Evolutionary conservation across 257 asterid genomes (phyloP).

Genomic region (Gardenia jasminoides): DNA sequence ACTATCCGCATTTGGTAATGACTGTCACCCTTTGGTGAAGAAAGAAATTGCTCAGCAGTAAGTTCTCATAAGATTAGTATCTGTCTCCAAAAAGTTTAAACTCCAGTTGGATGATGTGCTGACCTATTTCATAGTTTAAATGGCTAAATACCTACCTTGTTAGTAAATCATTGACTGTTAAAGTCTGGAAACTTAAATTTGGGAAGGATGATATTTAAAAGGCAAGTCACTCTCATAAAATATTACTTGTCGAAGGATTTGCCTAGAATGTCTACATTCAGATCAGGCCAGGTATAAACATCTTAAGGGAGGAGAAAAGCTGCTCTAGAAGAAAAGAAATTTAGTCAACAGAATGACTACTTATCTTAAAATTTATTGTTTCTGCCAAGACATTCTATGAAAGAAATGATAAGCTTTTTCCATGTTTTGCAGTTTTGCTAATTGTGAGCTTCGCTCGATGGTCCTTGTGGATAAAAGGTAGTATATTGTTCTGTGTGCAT

Average conservation of each 20-base stretch:
- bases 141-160: neutral
- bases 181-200: neutral
- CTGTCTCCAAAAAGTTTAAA: neutral
- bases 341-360: neutral
- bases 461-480: constrained; percentile 70
- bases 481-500: constrained; percentile 20
- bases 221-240: neutral
- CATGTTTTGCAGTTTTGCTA: constrained; percentile 58
- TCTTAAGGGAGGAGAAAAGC: neutral
- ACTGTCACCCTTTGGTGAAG: constrained; percentile 64
- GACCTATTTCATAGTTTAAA: neutral
- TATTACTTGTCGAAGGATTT: neutral
- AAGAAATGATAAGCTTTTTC: neutral
- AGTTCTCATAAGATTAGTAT: constrained; percentile 24
- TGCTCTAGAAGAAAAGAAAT: neutral
- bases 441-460: constrained; percentile 95
- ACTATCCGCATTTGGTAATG: constrained; percentile 59
- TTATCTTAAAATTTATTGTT: neutral
- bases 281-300: neutral
- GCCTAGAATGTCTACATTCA: neutral
- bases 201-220: neutral
- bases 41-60: constrained; percentile 73
- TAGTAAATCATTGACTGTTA: neutral
- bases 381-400: neutral
- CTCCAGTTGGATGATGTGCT: neutral